These are phyloP conservation scores for Nannizziopsis arthrosporioides DNA, from an alignment of 2,329 filamentous ascomycete species.

Conservation along the genomic window DNA sequence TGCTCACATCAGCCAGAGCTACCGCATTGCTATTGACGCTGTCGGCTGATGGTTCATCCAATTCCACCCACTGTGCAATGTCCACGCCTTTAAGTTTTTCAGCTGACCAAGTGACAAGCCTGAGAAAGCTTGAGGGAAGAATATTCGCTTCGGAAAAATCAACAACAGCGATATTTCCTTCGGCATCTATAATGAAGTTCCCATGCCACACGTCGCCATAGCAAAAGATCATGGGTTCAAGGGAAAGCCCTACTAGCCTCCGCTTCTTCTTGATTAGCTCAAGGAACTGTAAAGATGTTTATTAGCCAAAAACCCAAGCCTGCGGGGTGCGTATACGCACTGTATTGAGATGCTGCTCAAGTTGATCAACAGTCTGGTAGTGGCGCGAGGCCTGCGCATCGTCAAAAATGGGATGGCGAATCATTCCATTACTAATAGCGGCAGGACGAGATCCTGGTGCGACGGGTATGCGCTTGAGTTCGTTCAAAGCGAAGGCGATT, in stretches of 20 bases:
- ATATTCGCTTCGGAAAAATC: constrained; percentile 15
- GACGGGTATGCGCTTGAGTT: constrained; percentile 16
- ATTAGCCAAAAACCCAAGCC: not conserved
- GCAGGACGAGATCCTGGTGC: constrained; percentile 7
- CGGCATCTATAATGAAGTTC: constrained; percentile 16
- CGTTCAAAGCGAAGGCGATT: constrained; percentile 13
- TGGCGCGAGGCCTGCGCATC: constrained; percentile 10
- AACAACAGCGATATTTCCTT: constrained; percentile 11
- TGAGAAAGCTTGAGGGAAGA: constrained; percentile 17
- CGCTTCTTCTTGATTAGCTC: constrained; percentile 7
- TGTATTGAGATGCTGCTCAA: constrained; percentile 16
- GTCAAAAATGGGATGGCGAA: constrained; percentile 13
- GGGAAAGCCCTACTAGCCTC: constrained; percentile 10
- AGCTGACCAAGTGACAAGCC: not conserved
- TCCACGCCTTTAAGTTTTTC: not conserved
- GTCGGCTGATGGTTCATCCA: constrained; percentile 5
- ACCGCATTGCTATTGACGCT: constrained; percentile 2
- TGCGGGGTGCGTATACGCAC: constrained; percentile 8
- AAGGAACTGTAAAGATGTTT: constrained; percentile 3
- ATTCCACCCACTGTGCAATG: not conserved
- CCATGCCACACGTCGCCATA: constrained; percentile 13
- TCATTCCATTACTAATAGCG: not conserved
- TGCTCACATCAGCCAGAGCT: not conserved
- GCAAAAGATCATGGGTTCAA: constrained; percentile 18
- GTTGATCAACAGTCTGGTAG: constrained; percentile 14